phyloP scores from a whole-genome alignment of 176 grass and related monocot genomes.

The Aegilops tauschii region DNA sequence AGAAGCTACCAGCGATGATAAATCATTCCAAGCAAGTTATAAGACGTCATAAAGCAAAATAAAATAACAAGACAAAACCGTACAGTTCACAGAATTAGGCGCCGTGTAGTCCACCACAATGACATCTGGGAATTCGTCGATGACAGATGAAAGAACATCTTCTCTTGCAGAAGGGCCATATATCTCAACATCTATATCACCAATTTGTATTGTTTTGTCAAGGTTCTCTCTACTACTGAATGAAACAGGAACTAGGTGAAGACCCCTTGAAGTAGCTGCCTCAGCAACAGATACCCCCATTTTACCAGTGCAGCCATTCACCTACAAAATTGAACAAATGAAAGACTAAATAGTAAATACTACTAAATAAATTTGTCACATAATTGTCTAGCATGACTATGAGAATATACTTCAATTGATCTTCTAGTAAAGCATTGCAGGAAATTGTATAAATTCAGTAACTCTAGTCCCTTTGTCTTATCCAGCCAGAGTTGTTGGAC shows the following conservation, averaged over 20 bases:
- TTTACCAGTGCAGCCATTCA: constrained; percentile 91
- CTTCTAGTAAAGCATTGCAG: constrained; percentile 6
- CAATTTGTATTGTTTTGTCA: constrained; percentile 55
- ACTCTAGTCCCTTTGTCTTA: background rate
- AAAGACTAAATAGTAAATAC: constrained; percentile 5
- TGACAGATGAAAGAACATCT: constrained; percentile 66
- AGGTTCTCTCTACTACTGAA: constrained; percentile 68
- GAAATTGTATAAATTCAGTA: background rate
- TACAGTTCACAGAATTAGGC: constrained; percentile 82
- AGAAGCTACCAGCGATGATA: background rate
- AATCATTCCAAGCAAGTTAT: constrained; percentile 2
- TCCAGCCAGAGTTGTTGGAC: background rate
- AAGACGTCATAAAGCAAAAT: background rate
- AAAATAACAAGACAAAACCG: constrained; percentile 16
- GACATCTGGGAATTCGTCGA: constrained; percentile 68
- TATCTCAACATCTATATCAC: constrained; percentile 52
- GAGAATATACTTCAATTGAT: background rate
- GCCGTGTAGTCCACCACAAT: constrained; percentile 86
- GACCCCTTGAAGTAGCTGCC: constrained; percentile 56
- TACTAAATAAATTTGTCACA: background rate
- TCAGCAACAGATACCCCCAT: constrained; percentile 76
- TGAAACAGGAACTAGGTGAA: constrained; percentile 77
- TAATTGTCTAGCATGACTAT: background rate
- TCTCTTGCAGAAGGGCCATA: constrained; percentile 70
- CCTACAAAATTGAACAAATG: constrained; percentile 44